Base-by-base conservation (phyloP, 2,329 filamentous ascomycete genomes). In the Penicillium sp. region DNA sequence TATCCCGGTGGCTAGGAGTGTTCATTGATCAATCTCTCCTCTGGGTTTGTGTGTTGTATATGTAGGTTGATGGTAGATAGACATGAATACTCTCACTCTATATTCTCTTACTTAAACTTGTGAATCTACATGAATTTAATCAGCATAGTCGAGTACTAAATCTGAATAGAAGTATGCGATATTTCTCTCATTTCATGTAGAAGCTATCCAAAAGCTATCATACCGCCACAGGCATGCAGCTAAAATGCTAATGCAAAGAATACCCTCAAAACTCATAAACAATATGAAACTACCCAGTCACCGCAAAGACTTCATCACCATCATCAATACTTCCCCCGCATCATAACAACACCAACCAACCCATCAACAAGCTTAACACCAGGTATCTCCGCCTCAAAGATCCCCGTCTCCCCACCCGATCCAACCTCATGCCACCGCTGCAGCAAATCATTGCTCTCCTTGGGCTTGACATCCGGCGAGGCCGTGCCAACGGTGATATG, bases 401-500 rank as follows among this genome's bases (percentile, higher is more conserved):
- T 86, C 0, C 84, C 85, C 4, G 76, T 83, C n/a, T 78, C 73
- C 7, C 76, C 79, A 2, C 76, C 76, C 73, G 84, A 72, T 0
- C 87, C 87, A 54, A 79, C 76, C 65, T 89, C 83, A 64, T 95
- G 74, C 94, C 94, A 98, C 62, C 83, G 82, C 65, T 83, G 83
- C 61, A 99, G 77, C 72, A 99, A 70, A 62, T 92, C 89, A 73
- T 99, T 99, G 80, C 93, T 96, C 82, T 99, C 94, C 78, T 91
- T 93, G 0, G 95, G 94, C 81, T 97, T 98, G 71, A 98, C 87
- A 8, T 83, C 77, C 51, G 83, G 78, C 67, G 88, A 85, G 10
- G 88, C 86, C 0, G 95, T 99, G 22, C 95, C 95, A 8, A 98
- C 84, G 0, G 95, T 99, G 62, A 99, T 87, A 75, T 99, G 95